These are phyloP conservation scores for Pseudogymnoascus destructans DNA, from an alignment of 2,329 filamentous ascomycete genomes.

Conservation along the genomic window DNA sequence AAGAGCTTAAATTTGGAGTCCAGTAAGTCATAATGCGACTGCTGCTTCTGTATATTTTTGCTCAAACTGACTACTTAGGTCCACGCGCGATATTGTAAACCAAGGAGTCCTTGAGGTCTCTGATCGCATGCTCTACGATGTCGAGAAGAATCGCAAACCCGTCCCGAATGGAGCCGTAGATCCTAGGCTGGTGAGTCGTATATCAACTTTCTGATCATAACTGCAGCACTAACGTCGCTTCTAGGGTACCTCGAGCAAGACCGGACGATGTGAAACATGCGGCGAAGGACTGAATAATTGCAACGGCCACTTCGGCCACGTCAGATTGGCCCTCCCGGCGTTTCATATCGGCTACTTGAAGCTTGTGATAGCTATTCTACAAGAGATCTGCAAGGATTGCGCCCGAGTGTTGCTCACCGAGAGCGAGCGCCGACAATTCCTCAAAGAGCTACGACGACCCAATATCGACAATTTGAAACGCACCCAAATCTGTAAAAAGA, in stretches of 20 bases:
- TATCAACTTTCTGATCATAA: not conserved
- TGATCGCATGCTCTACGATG: constrained; percentile 86
- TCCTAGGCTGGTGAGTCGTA: constrained; percentile 48
- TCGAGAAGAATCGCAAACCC: constrained; percentile 63
- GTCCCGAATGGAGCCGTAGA: constrained; percentile 80
- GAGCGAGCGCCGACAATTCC: constrained; percentile 58
- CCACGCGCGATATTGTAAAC: constrained; percentile 86
- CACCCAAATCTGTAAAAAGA: constrained; percentile 71
- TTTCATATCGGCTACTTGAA: constrained; percentile 96
- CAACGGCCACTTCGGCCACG: constrained; percentile 90
- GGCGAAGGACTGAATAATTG: constrained; percentile 69
- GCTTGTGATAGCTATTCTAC: constrained; percentile 80
- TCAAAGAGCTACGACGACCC: constrained; percentile 69
- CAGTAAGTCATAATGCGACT: constrained; percentile 40
- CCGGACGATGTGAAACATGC: constrained; percentile 68
- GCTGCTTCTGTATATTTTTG: constrained; percentile 29
- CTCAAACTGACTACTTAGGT: constrained; percentile 35
- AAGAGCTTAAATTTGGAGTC: constrained; percentile 86
- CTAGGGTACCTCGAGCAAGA: constrained; percentile 74
- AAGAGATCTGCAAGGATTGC: constrained; percentile 94
- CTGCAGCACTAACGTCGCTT: constrained; percentile 11
- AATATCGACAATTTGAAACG: constrained; percentile 78
- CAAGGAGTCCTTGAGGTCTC: constrained; percentile 91
- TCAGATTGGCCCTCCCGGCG: constrained; percentile 76
- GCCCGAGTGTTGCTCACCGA: constrained; percentile 73